These are phyloP conservation scores for Arthrocladium fulminans DNA, from an alignment of 2,329 filamentous ascomycete species.

Conservation along the genomic window DNA sequence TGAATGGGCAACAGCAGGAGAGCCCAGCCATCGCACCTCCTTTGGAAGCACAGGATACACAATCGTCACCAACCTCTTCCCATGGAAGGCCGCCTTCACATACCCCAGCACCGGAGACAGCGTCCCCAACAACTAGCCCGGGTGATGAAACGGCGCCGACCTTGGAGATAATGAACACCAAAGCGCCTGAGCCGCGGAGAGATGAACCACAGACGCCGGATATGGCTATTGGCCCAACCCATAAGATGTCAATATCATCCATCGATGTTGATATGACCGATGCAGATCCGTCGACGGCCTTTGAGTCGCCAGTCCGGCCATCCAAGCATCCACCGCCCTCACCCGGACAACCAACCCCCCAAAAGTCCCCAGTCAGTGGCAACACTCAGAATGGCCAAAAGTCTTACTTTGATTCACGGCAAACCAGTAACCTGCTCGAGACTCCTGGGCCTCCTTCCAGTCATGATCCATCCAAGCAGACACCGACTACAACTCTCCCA, in stretches of 20 bases:
- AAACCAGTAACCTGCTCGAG: conserved; percentile 16
- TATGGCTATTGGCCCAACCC: neutral
- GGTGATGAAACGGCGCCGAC: conserved; percentile 47
- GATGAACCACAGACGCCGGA: conserved; percentile 9
- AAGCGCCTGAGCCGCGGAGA: conserved; percentile 7
- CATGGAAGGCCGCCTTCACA: conserved; percentile 60
- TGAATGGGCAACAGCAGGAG: neutral
- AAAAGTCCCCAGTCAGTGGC: conserved; percentile 16
- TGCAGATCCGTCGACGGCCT: conserved; percentile 7
- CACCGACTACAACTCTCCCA: conserved; percentile 27
- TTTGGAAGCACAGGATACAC: conserved; percentile 27
- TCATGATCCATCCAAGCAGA: conserved; percentile 20
- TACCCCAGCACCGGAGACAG: conserved; percentile 59
- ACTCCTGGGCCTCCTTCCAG: conserved; percentile 18
- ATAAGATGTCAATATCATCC: conserved; percentile 11
- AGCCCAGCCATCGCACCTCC: neutral
- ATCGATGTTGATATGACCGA: conserved; percentile 11
- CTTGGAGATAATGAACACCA: conserved; percentile 10
- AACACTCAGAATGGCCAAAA: conserved; percentile 14
- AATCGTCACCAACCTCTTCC: conserved; percentile 53
- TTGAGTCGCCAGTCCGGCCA: conserved; percentile 6
- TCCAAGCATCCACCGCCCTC: conserved; percentile 7
- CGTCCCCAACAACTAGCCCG: conserved; percentile 65
- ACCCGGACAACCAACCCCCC: neutral
- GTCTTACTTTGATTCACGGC: conserved; percentile 15